Conservation (phyloP, 306 rosid species). For the Lathyrus sativus region DNA sequence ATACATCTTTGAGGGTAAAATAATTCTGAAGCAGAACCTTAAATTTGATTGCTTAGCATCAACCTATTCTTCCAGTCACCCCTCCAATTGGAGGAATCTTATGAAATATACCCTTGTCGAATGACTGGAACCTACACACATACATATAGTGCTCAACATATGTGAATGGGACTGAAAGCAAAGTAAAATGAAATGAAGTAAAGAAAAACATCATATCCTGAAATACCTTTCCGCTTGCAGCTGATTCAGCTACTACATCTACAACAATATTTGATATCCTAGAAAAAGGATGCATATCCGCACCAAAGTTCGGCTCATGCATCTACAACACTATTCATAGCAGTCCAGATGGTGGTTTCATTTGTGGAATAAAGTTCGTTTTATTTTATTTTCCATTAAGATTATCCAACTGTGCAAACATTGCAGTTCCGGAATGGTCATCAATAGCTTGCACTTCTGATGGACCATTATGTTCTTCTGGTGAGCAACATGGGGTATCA, state of each 20-base stretch:
- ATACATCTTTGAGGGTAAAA: slow-evolving; percentile 64
- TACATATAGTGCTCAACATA: slow-evolving; percentile 15
- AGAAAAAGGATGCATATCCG: slow-evolving; percentile 50
- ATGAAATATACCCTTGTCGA: slow-evolving; percentile 80
- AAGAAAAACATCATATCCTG: slow-evolving; percentile 16
- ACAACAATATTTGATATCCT: slow-evolving; percentile 55
- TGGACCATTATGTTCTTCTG: slow-evolving; percentile 28
- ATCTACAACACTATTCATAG: background rate
- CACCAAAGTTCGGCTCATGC: background rate
- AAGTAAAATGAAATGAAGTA: slow-evolving; percentile 14
- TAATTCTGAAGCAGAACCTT: slow-evolving; percentile 84
- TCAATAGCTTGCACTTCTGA: slow-evolving; percentile 42
- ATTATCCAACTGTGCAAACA: slow-evolving; percentile 65
- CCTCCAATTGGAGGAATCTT: slow-evolving; percentile 73
- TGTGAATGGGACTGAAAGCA: slow-evolving; percentile 10
- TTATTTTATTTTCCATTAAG: slow-evolving; percentile 75
- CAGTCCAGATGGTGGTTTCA: no score
- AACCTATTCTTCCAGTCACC: slow-evolving; percentile 83
- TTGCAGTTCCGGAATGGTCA: slow-evolving; percentile 72
- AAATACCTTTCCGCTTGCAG: slow-evolving; percentile 67
- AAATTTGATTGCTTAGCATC: slow-evolving; percentile 75
- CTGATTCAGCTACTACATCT: slow-evolving; percentile 71
- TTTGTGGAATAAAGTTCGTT: no score
- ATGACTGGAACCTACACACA: slow-evolving; percentile 63
- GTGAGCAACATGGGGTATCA: background rate